A percentile compares a stretch with the other conserved stretches of the same genome.
phyloP scores from a whole-genome alignment of 2,329 filamentous ascomycete genomes.

The Hysterium pulicare region DNA sequence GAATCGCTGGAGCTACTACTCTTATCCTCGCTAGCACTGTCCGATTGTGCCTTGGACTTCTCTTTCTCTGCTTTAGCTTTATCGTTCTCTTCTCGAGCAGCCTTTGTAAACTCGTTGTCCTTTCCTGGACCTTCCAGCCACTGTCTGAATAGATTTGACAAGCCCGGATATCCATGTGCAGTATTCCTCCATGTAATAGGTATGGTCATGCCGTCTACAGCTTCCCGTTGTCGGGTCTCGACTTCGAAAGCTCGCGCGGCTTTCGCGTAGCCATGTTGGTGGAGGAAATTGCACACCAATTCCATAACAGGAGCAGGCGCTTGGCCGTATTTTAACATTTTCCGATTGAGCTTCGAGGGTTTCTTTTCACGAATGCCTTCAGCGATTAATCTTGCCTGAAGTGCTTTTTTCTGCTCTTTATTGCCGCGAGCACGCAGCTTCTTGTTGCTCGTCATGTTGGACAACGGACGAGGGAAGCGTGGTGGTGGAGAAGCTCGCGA shows the following conservation, averaged over 20 bases:
- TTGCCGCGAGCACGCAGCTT: conserved; percentile 12
- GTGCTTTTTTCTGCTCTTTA: conserved; percentile 18
- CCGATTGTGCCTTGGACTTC: background rate
- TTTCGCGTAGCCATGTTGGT: conserved; percentile 29
- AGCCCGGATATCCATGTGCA: conserved; percentile 15
- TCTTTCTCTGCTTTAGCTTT: conserved; percentile 1
- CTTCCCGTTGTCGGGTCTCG: conserved; percentile 6
- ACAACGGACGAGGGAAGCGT: conserved; percentile 6
- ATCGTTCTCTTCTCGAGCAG: conserved; percentile 3
- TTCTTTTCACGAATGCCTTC: conserved; percentile 3
- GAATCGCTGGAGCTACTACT: background rate
- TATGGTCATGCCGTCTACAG: background rate
- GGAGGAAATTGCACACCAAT: conserved; percentile 33
- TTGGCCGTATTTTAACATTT: conserved; percentile 9
- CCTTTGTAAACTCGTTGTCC: conserved; percentile 4
- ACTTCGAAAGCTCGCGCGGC: conserved; percentile 26
- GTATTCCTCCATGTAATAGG: conserved; percentile 2
- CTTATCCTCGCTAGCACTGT: conserved; percentile 1
- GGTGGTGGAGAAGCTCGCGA: background rate
- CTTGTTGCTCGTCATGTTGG: conserved; percentile 25
- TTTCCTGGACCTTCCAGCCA: conserved; percentile 21
- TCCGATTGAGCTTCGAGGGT: conserved; percentile 2
- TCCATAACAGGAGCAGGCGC: conserved; percentile 24
- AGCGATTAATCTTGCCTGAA: conserved; percentile 5
- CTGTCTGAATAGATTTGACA: conserved; percentile 22